Percentiles rank a stretch among this genome's conserved stretches.
phyloP scores from a whole-genome alignment of 345 rosid species.

The Moricandia arvensis region DNA sequence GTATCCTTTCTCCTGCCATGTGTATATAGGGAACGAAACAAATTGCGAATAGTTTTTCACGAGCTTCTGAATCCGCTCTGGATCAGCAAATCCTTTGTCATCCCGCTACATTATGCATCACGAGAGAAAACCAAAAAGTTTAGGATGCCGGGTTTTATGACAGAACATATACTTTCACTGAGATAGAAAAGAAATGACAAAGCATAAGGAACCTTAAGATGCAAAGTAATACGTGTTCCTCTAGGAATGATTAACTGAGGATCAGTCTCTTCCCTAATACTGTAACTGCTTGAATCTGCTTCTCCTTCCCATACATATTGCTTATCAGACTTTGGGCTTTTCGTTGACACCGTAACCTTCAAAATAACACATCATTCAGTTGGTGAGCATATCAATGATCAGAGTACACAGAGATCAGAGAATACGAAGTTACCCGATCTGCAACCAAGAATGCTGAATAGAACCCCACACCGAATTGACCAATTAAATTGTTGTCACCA shows the following conservation, averaged over 20 bases:
- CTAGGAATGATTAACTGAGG: conserved; percentile 72
- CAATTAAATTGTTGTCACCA: conserved; percentile 79
- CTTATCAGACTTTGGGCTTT: conserved; percentile 86
- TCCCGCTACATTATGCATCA: conserved; percentile 50
- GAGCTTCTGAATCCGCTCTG: conserved; percentile 87
- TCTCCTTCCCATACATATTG: conserved; percentile 98
- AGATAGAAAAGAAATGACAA: conserved; percentile 11
- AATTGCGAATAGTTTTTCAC: conserved; percentile 96
- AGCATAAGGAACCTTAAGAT: conserved; percentile 65
- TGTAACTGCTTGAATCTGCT: conserved; percentile 82
- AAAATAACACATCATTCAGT: background rate
- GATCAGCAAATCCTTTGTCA: conserved; percentile 88
- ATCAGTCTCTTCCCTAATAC: conserved; percentile 80
- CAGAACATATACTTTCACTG: background rate
- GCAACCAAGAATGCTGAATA: conserved; percentile 94
- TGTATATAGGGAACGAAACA: conserved; percentile 98
- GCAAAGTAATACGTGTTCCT: conserved; percentile 83
- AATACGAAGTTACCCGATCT: conserved; percentile 53
- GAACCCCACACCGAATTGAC: conserved; percentile 98
- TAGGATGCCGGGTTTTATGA: conserved; percentile 10
- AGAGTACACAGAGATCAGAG: background rate
- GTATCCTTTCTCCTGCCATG: conserved; percentile 94
- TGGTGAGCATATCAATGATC: conserved; percentile 5
- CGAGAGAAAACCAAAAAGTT: background rate
- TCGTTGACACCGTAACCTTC: conserved; percentile 83